Percentiles rank a stretch among this genome's conserved stretches.
Evolutionary conservation across 2,329 filamentous ascomycete species (phyloP).

Genomic region (Colletotrichum godetiae): DNA sequence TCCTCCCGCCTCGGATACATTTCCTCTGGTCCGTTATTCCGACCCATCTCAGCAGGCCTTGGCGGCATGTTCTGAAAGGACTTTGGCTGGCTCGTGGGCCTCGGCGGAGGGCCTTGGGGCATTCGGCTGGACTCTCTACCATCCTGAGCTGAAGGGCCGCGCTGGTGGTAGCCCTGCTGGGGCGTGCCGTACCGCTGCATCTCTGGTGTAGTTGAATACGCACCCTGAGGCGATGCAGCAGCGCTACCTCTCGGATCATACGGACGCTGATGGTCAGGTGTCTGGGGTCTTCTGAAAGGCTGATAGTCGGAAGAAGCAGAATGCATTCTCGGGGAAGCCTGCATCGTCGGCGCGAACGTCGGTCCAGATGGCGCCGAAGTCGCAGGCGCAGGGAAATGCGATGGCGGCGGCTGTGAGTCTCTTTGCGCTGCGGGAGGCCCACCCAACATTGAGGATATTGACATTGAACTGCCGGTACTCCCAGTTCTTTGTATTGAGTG

Average conservation of each 20-base stretch:
- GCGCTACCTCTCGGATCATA: slow-evolving; percentile 61
- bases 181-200: slow-evolving; percentile 70
- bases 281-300: slow-evolving; percentile 75
- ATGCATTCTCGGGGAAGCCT: slow-evolving; percentile 68
- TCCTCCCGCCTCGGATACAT: slow-evolving; percentile 64
- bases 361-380: slow-evolving; percentile 52
- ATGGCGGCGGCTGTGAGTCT: slow-evolving; percentile 53
- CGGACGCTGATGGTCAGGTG: slow-evolving; percentile 74
- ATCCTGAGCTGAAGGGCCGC: slow-evolving; percentile 62
- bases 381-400: slow-evolving; percentile 55
- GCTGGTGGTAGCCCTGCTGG: slow-evolving; percentile 60
- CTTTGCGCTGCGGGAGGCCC: slow-evolving; percentile 58
- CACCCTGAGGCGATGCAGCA: slow-evolving; percentile 60
- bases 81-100: slow-evolving; percentile 65
- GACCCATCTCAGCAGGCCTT: slow-evolving; percentile 59
- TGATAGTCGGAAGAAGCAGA: slow-evolving; percentile 68
- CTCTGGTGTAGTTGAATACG: slow-evolving; percentile 68
- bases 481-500: slow-evolving; percentile 60
- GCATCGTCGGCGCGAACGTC: slow-evolving; percentile 59
- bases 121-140: slow-evolving; percentile 51
- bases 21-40: slow-evolving; percentile 52
- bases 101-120: slow-evolving; percentile 51
- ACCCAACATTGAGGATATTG: slow-evolving; percentile 70
- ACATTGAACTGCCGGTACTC: slow-evolving; percentile 66
- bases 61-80: slow-evolving; percentile 57